Evolutionary conservation across 805 yeast species (phyloP).

Genomic region (Lachancea nothofagi): DNA sequence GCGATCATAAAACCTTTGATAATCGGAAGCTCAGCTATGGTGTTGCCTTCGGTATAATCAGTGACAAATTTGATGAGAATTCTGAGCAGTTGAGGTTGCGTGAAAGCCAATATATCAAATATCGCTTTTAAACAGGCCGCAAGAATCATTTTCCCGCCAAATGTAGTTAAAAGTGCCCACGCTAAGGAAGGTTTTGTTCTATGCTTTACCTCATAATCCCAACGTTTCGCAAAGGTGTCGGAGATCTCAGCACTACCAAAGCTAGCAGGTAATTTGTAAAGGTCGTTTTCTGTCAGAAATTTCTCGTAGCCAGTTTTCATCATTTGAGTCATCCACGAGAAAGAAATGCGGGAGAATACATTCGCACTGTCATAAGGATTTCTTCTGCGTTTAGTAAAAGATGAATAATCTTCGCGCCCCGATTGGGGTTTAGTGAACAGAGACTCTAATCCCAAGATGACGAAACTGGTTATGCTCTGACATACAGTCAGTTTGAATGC

Average conservation of each 20-base stretch:
- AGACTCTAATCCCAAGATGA: slow-evolving; percentile 35
- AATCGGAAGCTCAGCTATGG: slow-evolving; percentile 50
- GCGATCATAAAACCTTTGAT: slow-evolving; percentile 74
- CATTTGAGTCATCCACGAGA: slow-evolving; percentile 85
- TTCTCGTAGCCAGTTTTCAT: slow-evolving; percentile 72
- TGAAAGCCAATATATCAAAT: slow-evolving; percentile 76
- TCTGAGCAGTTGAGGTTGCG: slow-evolving; percentile 81
- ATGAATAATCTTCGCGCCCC: slow-evolving; percentile 39
- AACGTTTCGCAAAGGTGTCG: slow-evolving; percentile 45
- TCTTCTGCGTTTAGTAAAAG: slow-evolving; percentile 26
- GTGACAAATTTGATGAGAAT: slow-evolving; percentile 56
- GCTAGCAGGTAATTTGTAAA: slow-evolving; percentile 70
- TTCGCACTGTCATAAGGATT: slow-evolving; percentile 45
- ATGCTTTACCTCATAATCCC: slow-evolving; percentile 57
- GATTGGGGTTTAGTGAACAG: slow-evolving; percentile 36
- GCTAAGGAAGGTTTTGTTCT: slow-evolving; percentile 43
- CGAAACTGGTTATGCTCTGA: slow-evolving; percentile 29
- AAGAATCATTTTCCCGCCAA: slow-evolving; percentile 62
- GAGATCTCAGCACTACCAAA: slow-evolving; percentile 53
- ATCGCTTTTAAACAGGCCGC: slow-evolving; percentile 69
- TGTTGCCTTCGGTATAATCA: slow-evolving; percentile 36
- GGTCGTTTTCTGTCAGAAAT: slow-evolving; percentile 50
- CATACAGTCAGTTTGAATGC: slow-evolving; percentile 32
- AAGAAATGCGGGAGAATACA: slow-evolving; percentile 69
- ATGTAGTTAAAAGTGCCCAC: slow-evolving; percentile 59